Base-by-base conservation (phyloP, 352 stramenopile genomes). In the Globisporangium canariense region DNA sequence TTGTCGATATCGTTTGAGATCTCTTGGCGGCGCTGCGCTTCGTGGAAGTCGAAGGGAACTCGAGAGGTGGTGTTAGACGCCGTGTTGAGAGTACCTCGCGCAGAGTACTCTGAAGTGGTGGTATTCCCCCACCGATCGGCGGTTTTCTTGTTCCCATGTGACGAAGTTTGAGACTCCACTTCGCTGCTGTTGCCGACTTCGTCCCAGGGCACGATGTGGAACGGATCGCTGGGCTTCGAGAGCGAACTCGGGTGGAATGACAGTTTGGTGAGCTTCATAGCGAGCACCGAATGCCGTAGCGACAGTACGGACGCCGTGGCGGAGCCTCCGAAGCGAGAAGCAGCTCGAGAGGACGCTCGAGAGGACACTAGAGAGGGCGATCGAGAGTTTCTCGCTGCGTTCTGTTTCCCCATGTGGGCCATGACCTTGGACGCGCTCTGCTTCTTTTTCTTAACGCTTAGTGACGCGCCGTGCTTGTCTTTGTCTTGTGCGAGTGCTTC, bases 1-100 rank as follows among this genome's bases (percentile, higher is more conserved):
- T 63, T 73, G n/a, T 62, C 66, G 11, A 89, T 74, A 28, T 86
- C 77, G 2, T 66, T 69, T n/a, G 65, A 60, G 43, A 89, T 85
- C 9, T 75, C 76, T 18, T 78, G 64, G 56, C 79, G 70, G 11
- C 76, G 76, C 20, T 77, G 67, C 8, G 69, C 4, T 28, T 89
- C 79, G 2, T 68, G 32, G 45, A 71, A 73, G 52, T 89, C 74
- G 7, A 78, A 70, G 1, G 49, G 28, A 0, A 65, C 47, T 62
- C 71, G 64, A 1, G 70, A 67, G 1, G 62, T 69, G 41, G 1
- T 22, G 40, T 13, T n/a, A 14, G 57, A 69, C 11, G 43, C 51
- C 3, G 45, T 66, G 64, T 7, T 55, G 60, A 58, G 66, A 16
- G 5, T n/a, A 53, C 32, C 38, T 49, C 54, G 45, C 5, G 32